Base-by-base conservation (phyloP, 805 yeast species). In the Saccharomyces kudriavzevii region DNA sequence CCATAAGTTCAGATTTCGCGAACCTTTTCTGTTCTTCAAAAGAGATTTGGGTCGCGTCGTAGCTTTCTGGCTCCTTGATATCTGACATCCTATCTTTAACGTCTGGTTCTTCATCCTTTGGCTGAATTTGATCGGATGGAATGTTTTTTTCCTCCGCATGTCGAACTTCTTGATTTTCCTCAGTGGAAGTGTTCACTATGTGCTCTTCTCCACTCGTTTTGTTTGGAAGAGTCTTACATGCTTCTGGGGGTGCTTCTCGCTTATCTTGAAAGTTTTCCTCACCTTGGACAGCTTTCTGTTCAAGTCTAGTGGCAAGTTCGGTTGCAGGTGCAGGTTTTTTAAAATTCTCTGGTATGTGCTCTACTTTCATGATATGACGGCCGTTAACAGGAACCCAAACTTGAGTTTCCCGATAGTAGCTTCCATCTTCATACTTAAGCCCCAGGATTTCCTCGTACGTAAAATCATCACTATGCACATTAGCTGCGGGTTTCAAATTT, bases 371-470 rank as follows among this genome's bases (percentile, higher is more conserved):
- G 43, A 35, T 10, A 35, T 35, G 43, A 5, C 24, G 43, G 24
- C 43, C 43, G 10, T 62, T 57, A 14, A 61, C 54, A 3, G 72
- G 71, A 3, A 68, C 56, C 22, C 62, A 61, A 11, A 65, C 65
- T 9, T 52, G 52, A 2, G 60, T 58, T 49, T 63, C 67, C 20
- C 57, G 67, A 53, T 65, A 68, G 31, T 57, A 60, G 22, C 65
- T 58, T 3, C 65, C 68, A 30, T 65, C 68, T 5, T 43, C 48
- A 45, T 54, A 60, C 24, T 56, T 61, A 49, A 63, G 53, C 9
- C 58, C 49, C 25, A 66, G 56, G 5, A 68, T 53, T 51, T 69
- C 67, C 29, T 62, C 62, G 17, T 62, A 62, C 3, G 65, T 63
- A 27, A 54, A 63, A 52, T 65, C 69, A 14, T 49, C 58, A 25